A percentile compares a stretch with the other conserved stretches of the same genome.
phyloP scores from a whole-genome alignment of 129 eudicot genomes.

The Chrysanthemum lavandulifolium region DNA sequence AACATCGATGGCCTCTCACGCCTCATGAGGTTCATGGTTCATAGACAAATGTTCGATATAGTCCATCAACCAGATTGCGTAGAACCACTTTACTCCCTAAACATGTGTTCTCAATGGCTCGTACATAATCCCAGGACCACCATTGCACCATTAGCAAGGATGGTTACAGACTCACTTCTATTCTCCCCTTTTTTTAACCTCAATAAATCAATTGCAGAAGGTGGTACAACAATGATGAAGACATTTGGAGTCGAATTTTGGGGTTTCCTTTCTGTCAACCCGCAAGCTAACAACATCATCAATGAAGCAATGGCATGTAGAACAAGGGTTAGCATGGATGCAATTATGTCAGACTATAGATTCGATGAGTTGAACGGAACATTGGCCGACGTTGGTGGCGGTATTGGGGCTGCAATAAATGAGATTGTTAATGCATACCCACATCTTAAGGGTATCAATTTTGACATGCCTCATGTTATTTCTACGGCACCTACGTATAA shows the following conservation, averaged over 20 bases:
- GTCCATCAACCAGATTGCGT: too few species aligned
- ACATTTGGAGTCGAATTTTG: constrained; percentile 26
- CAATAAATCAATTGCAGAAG: constrained; percentile 25
- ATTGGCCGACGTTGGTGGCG: constrained; percentile 17
- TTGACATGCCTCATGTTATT: constrained; percentile 26
- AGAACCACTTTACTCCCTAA: too few species aligned
- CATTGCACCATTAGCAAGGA: not conserved
- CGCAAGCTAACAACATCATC: constrained; percentile 1
- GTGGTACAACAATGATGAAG: constrained; percentile 27
- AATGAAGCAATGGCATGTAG: constrained; percentile 32
- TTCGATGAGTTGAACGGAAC: constrained; percentile 20
- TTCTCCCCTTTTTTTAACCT: constrained; percentile 7
- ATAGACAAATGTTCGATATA: too few species aligned
- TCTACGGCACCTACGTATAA: constrained; percentile 15
- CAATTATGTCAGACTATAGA: constrained; percentile 6
- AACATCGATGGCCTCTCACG: too few species aligned
- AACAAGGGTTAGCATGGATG: constrained; percentile 17
- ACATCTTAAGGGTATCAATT: constrained; percentile 23
- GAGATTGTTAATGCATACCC: constrained; percentile 12
- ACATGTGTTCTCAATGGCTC: too few species aligned
- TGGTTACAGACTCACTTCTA: constrained; percentile 5
- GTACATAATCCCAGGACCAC: too few species aligned
- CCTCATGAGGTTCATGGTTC: too few species aligned
- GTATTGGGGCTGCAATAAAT: constrained; percentile 13
- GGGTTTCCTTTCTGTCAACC: not conserved